These are phyloP conservation scores for Kockiozyma suomiensis DNA, from an alignment of 805 yeast genomes.

Conservation along the genomic window DNA sequence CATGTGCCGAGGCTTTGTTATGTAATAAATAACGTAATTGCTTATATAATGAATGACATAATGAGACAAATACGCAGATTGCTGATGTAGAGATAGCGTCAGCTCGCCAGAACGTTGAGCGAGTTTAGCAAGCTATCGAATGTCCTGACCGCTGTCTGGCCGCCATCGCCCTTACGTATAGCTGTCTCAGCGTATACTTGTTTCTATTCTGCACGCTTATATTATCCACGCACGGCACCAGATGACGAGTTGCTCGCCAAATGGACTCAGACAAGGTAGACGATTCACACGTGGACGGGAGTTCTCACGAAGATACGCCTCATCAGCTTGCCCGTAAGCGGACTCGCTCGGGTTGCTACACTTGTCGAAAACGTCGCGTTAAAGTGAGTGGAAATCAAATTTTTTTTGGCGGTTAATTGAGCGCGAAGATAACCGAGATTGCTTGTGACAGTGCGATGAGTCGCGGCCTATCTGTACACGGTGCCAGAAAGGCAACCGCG, in stretches of 20 bases:
- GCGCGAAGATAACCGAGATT: no score
- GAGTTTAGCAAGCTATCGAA: no score
- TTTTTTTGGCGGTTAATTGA: no score
- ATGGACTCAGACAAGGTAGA: slow-evolving; percentile 2
- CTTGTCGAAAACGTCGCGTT: slow-evolving; percentile 31
- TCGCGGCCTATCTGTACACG: slow-evolving; percentile 25
- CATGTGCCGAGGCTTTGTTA: neutral
- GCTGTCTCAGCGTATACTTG: no score
- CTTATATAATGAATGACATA: neutral
- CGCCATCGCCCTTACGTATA: no score
- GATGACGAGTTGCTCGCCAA: neutral
- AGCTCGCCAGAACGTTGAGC: no score
- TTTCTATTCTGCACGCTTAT: no score
- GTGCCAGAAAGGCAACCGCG: slow-evolving; percentile 30
- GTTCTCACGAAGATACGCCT: neutral
- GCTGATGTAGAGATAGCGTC: no score
- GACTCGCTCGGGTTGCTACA: slow-evolving; percentile 32
- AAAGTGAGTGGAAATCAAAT: no score
- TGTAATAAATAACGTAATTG: neutral
- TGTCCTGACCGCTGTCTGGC: no score
- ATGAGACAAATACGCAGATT: neutral
- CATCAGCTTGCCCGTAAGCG: slow-evolving; percentile 19
- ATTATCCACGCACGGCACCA: neutral
- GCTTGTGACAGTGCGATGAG: slow-evolving; percentile 28
- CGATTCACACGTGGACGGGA: neutral